phyloP scores from a whole-genome alignment of 441 rosid genomes.

The Gossypium trilobum region DNA sequence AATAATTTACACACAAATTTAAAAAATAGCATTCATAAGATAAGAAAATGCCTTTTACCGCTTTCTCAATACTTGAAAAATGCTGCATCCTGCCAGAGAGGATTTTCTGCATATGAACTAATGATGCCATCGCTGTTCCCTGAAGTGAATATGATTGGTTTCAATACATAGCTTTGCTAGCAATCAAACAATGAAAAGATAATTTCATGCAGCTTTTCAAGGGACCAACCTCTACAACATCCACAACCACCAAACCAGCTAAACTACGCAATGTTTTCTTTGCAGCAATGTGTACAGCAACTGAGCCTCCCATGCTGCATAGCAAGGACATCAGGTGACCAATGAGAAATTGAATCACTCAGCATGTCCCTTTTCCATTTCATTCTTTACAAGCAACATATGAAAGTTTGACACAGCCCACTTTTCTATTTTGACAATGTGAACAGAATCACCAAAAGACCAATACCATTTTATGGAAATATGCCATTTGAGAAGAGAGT shows the following conservation, averaged over 20 bases:
- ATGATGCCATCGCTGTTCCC: slow-evolving; percentile 94
- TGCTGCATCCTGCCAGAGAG: slow-evolving; percentile 82
- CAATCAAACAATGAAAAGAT: slow-evolving; percentile 17
- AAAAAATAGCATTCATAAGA: background rate
- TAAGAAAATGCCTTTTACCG: slow-evolving; percentile 34
- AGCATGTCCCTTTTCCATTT: background rate
- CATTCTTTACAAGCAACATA: background rate
- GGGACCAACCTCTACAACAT: slow-evolving; percentile 77
- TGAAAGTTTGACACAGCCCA: background rate
- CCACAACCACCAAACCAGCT: slow-evolving; percentile 79
- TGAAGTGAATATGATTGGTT: slow-evolving; percentile 24
- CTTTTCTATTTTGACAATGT: background rate
- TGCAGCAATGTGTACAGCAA: slow-evolving; percentile 92
- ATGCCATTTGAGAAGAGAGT: background rate
- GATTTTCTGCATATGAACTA: slow-evolving; percentile 88
- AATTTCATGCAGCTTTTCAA: background rate
- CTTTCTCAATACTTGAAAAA: slow-evolving; percentile 76
- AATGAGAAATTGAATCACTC: background rate
- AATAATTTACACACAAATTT: background rate
- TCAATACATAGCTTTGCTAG: slow-evolving; percentile 10
- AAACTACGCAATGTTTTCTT: slow-evolving; percentile 53
- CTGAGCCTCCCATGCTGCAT: slow-evolving; percentile 94
- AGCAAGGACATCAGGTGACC: slow-evolving; percentile 7
- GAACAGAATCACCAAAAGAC: slow-evolving; percentile 1
- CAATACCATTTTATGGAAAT: background rate